Percentiles rank a stretch among this genome's conserved stretches.
Conservation (phyloP, 2,329 filamentous ascomycete species). For the Harringtonia aguacate region DNA sequence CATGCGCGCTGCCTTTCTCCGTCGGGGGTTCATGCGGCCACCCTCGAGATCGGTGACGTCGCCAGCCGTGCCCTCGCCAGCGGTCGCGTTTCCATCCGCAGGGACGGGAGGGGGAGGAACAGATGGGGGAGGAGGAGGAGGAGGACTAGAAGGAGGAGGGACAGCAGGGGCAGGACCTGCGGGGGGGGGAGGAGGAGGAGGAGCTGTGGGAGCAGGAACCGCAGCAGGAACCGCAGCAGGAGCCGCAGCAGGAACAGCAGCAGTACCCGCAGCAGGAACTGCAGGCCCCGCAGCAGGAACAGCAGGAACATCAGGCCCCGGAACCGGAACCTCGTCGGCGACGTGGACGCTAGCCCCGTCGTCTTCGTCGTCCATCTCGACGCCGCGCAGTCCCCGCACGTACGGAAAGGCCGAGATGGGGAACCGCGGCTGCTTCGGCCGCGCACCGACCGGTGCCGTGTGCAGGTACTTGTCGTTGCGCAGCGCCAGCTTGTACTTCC, state of each 20-base stretch:
- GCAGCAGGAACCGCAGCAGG: no score
- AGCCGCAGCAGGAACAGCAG: no score
- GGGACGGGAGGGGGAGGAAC: no score
- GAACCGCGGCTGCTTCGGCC: conserved; percentile 79
- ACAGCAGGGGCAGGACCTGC: no score
- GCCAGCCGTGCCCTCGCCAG: conserved; percentile 23
- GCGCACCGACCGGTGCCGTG: conserved; percentile 52
- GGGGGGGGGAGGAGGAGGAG: no score
- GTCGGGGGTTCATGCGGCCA: conserved; percentile 18
- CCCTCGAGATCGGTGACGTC: conserved; percentile 48
- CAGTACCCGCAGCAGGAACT: no score
- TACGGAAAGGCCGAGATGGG: conserved; percentile 85
- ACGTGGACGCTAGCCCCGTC: conserved; percentile 24
- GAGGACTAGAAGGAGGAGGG: no score
- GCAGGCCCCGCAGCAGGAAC: no score
- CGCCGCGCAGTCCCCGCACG: conserved; percentile 65
- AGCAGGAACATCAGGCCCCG: conserved; percentile 16
- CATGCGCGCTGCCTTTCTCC: conserved; percentile 40
- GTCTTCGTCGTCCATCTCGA: conserved; percentile 73
- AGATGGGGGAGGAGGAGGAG: no score
- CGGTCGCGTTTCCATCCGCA: conserved; percentile 8
- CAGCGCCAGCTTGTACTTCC: conserved; percentile 83
- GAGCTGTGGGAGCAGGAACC: no score
- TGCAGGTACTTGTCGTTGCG: conserved; percentile 76
- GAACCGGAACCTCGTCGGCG: conserved; percentile 18